These are phyloP conservation scores for Penicillium vulpinum DNA, from an alignment of 2,329 filamentous ascomycete genomes.

Conservation along the genomic window DNA sequence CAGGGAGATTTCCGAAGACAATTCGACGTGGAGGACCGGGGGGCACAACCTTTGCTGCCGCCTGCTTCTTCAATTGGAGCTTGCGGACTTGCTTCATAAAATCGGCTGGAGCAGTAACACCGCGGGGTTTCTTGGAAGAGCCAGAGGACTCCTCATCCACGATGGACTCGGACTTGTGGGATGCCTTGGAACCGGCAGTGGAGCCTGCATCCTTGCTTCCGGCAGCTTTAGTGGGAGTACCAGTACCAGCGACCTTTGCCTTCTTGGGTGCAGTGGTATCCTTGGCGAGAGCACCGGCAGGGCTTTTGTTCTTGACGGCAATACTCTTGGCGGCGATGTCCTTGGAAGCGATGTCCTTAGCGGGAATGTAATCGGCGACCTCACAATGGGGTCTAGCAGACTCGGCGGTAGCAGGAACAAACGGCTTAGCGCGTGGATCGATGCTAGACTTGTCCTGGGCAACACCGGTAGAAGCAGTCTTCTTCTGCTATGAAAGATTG, in stretches of 20 bases:
- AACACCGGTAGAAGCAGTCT: neutral
- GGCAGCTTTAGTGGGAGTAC: neutral
- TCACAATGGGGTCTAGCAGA: neutral
- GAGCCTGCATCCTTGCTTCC: neutral
- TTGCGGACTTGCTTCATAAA: slow-evolving; percentile 7
- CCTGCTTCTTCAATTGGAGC: neutral
- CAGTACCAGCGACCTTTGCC: too few relatives aligned
- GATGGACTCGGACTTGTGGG: neutral
- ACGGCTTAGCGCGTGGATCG: neutral
- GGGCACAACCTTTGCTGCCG: neutral
- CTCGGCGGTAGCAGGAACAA: neutral
- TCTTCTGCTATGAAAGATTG: neutral
- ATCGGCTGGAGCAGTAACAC: neutral
- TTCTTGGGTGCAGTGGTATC: too few relatives aligned
- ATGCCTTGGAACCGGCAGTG: neutral
- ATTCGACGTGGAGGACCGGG: slow-evolving; percentile 29
- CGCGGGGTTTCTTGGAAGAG: neutral
- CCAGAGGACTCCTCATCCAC: neutral
- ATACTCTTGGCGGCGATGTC: too few relatives aligned
- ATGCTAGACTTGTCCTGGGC: neutral
- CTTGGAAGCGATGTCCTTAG: neutral
- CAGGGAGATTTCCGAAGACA: slow-evolving; percentile 40
- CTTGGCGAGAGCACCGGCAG: too few relatives aligned
- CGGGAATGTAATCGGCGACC: neutral
- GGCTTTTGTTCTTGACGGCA: too few relatives aligned